Evolutionary conservation across 2,329 filamentous ascomycete species (phyloP).

Genomic region (Colletotrichum aenigma): DNA sequence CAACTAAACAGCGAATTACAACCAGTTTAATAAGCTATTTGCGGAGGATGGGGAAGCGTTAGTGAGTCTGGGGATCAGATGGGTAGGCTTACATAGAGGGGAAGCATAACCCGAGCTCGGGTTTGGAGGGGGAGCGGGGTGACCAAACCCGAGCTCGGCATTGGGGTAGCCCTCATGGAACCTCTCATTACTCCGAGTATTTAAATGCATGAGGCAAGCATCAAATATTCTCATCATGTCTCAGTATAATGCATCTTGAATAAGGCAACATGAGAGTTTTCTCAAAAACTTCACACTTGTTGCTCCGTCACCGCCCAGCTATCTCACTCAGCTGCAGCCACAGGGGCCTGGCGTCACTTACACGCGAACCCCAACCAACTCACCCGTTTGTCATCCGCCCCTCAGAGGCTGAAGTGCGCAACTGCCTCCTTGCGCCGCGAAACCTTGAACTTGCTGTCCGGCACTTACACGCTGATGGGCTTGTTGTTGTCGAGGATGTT

Average conservation of each 20-base stretch:
- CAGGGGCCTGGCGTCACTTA: constrained; percentile 1
- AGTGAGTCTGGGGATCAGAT: neutral
- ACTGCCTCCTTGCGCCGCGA: constrained; percentile 36
- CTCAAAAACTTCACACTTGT: neutral
- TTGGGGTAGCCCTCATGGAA: constrained; percentile 12
- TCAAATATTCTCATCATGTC: neutral
- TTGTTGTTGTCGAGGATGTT: constrained; percentile 60
- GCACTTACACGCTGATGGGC: constrained; percentile 55
- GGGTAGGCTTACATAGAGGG: neutral
- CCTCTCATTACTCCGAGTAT: neutral
- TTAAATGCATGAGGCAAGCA: neutral
- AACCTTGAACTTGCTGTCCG: constrained; percentile 62
- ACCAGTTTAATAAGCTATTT: neutral
- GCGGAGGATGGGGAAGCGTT: neutral
- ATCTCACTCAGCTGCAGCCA: neutral
- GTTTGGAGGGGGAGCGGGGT: constrained; percentile 19
- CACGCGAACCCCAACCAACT: neutral
- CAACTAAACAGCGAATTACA: neutral
- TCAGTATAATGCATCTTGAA: neutral
- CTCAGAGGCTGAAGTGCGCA: constrained; percentile 27
- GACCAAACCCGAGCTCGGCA: constrained; percentile 27
- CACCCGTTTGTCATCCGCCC: constrained; percentile 32
- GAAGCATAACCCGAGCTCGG: constrained; percentile 33
- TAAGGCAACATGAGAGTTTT: neutral
- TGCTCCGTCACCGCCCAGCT: neutral